Evolutionary conservation across 2,329 filamentous ascomycete species (phyloP), one percentile per base, ranked within the genome.

Genomic region (Cryphonectria radicalis): DNA sequence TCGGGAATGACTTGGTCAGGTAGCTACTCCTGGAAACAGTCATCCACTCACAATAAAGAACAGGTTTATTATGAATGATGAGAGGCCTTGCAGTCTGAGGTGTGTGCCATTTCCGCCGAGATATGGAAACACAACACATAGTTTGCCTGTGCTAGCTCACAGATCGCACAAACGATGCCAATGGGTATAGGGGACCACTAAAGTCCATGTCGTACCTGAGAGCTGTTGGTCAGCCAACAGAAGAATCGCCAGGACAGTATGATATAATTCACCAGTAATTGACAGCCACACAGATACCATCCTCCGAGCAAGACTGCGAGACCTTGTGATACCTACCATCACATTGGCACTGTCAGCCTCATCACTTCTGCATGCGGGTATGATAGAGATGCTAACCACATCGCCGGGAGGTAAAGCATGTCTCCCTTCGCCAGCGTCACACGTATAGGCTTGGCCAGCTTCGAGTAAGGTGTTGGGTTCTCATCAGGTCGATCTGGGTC

Each of bases 331-430:
- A 93, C 88, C 88, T 88, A 63, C 32, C 22, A 59, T 28, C 25
- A 55, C 25, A 55, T 25, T 17, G n/a, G 19, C 42, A 19, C 7
- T 13, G 32, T 70, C 43, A 68, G 65, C 10, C 59, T 35, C 50
- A 37, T 57, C 25, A 64, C 13, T 14, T 4, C 35, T 50, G 22
- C 28, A 43, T 22, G 8, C 55, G 22, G 43, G 60, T 35, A 60
- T 28, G 40, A 14, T 8, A 28, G 46, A 35, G 32, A 11, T 7
- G 78, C 85, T 79, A 74, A 92, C 93, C 93, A 96, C 85, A 95
- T 88, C 7, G 92, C 90, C 8, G 93, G 93, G 42, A 96, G 82
- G 80, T 96, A 96, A 22, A 96, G 80, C 90, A 96, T 93, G 78
- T 96, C 93, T 0, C 93, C 93, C 13, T 90, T 87, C 0, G 90